These are phyloP conservation scores for Pythium dissimile DNA, from an alignment of 352 stramenopile genomes.

Conservation along the genomic window DNA sequence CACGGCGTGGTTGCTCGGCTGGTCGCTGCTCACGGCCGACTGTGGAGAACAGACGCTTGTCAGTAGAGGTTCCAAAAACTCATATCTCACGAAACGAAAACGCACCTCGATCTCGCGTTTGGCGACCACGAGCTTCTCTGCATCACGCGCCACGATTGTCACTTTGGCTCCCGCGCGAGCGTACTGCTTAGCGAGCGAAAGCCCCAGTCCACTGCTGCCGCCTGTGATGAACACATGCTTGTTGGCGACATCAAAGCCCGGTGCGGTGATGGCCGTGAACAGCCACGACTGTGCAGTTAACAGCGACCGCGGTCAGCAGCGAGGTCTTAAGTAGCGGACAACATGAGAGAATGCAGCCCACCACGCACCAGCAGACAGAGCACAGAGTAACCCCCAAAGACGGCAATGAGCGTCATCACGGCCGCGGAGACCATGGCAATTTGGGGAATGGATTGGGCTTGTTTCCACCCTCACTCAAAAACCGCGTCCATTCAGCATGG, in stretches of 20 bases:
- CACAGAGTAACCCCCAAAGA: constrained; percentile 21
- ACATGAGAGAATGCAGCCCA: not conserved
- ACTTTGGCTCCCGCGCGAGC: constrained; percentile 41
- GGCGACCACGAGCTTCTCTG: constrained; percentile 30
- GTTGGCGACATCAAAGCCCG: constrained; percentile 40
- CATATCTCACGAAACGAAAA: not conserved
- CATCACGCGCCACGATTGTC: constrained; percentile 42
- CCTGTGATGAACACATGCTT: constrained; percentile 64
- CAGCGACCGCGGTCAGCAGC: no score
- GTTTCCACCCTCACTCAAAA: no score
- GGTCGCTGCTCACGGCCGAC: constrained; percentile 4
- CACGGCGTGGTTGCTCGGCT: constrained; percentile 23
- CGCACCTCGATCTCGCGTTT: constrained; percentile 30
- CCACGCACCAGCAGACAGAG: constrained; percentile 46
- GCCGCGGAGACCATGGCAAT: constrained; percentile 1
- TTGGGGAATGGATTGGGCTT: no score
- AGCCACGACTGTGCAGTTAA: constrained; percentile 55
- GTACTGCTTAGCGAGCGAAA: constrained; percentile 67
- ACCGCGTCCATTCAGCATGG: no score
- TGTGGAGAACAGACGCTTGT: not conserved
- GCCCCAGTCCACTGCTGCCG: constrained; percentile 36
- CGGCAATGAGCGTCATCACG: not conserved
- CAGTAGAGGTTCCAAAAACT: not conserved
- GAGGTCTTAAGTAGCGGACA: not conserved
- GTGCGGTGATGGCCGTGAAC: constrained; percentile 42